A percentile compares a stretch with the other conserved stretches of the same genome.
Conservation (phyloP, 1,284 basidiomycete species). For the Cutaneotrichosporon dermatis region DNA sequence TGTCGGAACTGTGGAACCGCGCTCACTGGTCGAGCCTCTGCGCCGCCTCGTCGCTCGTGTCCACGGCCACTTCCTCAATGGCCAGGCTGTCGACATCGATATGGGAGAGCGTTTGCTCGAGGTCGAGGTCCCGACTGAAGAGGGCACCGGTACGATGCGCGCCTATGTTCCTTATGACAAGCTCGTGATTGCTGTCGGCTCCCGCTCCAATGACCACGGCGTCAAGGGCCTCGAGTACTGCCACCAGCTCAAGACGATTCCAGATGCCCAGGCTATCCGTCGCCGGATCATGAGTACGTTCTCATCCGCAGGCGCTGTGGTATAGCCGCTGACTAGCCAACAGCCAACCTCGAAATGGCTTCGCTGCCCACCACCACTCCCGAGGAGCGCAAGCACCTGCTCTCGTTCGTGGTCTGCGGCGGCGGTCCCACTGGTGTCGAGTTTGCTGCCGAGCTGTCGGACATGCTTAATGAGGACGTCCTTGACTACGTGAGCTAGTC, state of each 20-base stretch:
- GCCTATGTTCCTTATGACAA: constrained; percentile 88
- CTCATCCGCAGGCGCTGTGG: background rate
- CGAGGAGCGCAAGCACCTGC: constrained; percentile 80
- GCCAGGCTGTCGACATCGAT: constrained; percentile 77
- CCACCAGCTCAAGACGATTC: constrained; percentile 92
- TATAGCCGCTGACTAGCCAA: constrained; percentile 2
- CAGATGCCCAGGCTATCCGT: constrained; percentile 83
- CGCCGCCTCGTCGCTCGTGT: constrained; percentile 86
- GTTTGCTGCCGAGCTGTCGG: constrained; percentile 81
- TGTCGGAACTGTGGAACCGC: constrained; percentile 86
- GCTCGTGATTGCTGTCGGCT: constrained; percentile 84
- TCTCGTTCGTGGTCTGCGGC: constrained; percentile 94
- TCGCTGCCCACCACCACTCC: constrained; percentile 81
- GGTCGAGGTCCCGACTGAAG: constrained; percentile 58
- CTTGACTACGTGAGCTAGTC: constrained; percentile 46
- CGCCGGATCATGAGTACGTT: constrained; percentile 73
- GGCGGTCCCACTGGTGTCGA: constrained; percentile 93
- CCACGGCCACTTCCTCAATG: constrained; percentile 78
- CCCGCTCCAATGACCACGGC: constrained; percentile 84
- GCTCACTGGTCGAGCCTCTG: constrained; percentile 85
- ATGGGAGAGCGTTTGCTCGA: constrained; percentile 83
- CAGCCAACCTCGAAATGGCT: constrained; percentile 91
- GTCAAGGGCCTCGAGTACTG: constrained; percentile 89
- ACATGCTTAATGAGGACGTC: constrained; percentile 74
- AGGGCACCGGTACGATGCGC: constrained; percentile 55